A percentile compares a stretch with the other conserved stretches of the same genome.
These are phyloP conservation scores for Fusarium longipes DNA, from an alignment of 2,329 filamentous ascomycete genomes.

Conservation along the genomic window DNA sequence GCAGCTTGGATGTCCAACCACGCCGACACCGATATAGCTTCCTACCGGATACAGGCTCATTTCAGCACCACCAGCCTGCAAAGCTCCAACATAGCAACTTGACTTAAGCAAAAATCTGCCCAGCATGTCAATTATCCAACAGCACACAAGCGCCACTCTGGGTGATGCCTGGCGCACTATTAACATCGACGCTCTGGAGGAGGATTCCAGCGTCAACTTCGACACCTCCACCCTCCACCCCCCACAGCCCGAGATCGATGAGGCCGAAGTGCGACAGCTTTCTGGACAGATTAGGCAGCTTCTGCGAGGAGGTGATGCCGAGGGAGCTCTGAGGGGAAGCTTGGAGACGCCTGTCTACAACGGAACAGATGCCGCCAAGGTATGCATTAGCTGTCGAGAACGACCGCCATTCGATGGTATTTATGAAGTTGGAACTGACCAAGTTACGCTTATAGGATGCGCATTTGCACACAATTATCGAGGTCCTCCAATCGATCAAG, in stretches of 20 bases:
- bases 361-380: slow-evolving; percentile 68
- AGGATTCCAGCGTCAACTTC: slow-evolving; percentile 92
- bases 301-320: slow-evolving; percentile 84
- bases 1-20: slow-evolving; percentile 43
- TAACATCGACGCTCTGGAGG: slow-evolving; percentile 91
- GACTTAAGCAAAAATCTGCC: slow-evolving; percentile 1
- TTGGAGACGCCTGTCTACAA: slow-evolving; percentile 87
- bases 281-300: slow-evolving; percentile 87
- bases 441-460: slow-evolving; percentile 69
- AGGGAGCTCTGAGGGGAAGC: slow-evolving; percentile 85
- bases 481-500: slow-evolving; percentile 96
- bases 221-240: slow-evolving; percentile 86
- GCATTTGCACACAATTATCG: slow-evolving; percentile 87
- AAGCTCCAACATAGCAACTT: not conserved
- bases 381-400: slow-evolving; percentile 43
- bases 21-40: slow-evolving; percentile 34
- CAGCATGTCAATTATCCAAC: slow-evolving; percentile 74
- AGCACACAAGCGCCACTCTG: slow-evolving; percentile 69
- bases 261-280: slow-evolving; percentile 81
- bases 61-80: slow-evolving; percentile 9
- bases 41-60: slow-evolving; percentile 6
- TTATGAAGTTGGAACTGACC: slow-evolving; percentile 14
- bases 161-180: slow-evolving; percentile 84
- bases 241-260: slow-evolving; percentile 76
- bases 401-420: not conserved